Evolutionary conservation across 1,284 basidiomycete species (phyloP).

Genomic region (Ustilago cynodontis): DNA sequence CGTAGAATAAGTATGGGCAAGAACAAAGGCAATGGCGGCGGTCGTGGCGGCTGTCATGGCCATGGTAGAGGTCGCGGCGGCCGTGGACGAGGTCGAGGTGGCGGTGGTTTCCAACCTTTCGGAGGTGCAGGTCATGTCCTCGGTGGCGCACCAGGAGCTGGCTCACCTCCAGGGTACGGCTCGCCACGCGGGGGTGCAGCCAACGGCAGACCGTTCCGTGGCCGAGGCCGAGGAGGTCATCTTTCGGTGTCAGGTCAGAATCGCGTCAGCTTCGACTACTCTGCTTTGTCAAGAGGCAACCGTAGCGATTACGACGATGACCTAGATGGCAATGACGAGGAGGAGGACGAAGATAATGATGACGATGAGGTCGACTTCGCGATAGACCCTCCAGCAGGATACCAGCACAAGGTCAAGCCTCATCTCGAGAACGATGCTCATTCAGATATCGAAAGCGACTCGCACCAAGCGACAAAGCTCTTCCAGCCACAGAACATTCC

Average conservation of each 20-base stretch:
- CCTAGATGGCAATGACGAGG: conserved; percentile 12
- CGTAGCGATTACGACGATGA: conserved; percentile 19
- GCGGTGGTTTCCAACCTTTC: conserved; percentile 39
- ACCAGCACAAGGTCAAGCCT: conserved; percentile 45
- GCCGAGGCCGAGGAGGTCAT: conserved; percentile 45
- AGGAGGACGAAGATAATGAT: conserved; percentile 24
- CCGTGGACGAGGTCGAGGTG: conserved; percentile 25
- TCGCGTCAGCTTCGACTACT: conserved; percentile 51
- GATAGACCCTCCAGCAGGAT: conserved; percentile 38
- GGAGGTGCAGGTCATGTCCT: conserved; percentile 25
- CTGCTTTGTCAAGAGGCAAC: conserved; percentile 26
- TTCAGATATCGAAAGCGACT: conserved; percentile 19
- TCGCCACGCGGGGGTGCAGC: conserved; percentile 38
- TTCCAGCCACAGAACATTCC: conserved; percentile 7
- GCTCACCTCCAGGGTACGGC: conserved; percentile 18
- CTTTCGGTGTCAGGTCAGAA: conserved; percentile 47
- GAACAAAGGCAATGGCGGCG: conserved; percentile 28
- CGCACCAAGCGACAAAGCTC: background rate
- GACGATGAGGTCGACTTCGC: conserved; percentile 26
- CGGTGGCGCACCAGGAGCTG: conserved; percentile 11
- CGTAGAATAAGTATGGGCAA: conserved; percentile 28
- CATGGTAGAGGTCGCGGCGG: conserved; percentile 15
- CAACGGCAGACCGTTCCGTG: conserved; percentile 23
- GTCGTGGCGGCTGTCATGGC: conserved; percentile 1
- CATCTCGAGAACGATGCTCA: conserved; percentile 31